Base-by-base conservation (phyloP, 352 stramenopile species). In the Globisporangium paddicum region DNA sequence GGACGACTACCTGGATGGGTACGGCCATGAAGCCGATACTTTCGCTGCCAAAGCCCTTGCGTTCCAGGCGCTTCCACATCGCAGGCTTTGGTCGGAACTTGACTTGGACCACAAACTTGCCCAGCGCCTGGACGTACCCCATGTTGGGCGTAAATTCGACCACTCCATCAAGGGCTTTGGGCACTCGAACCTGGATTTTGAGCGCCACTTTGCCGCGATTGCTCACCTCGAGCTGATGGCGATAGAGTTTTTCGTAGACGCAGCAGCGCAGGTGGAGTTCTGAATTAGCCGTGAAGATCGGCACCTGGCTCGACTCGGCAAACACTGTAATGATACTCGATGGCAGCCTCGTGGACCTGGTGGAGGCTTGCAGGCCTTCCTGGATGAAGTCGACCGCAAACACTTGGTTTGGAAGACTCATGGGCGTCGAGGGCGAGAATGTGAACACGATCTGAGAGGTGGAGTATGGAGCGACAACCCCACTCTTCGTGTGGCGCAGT, bases 151-250 rank as follows among this genome's bases (percentile, higher is more conserved):
- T 66, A 49, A 97, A 95, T 54, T 96, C 86, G 11, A 97, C 45
- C 41, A 64, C 82, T 1, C 75, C 68, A 16, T 67, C 58, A 1
- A 97, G 69, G 5, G 63, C 50, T 45, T 86, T 83, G 1, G 90
- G 88, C 1, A 91, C 72, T 32, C 81, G 79, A 1, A 95, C 58
- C 28, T 90, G 73, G 21, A 91, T 76, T 56, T 95, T 93, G 13
- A 96, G 68, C 11, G 92, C 79, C 16, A 96, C 84, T 63, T 92
- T 95, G 11, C 87, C 89, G 14, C 92, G 83, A 55, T 98, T 98
- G 45, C 76, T 80, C 2, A 97, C 54, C 1, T 81, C 40, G 3
- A 97, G 53, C 44, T 93, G 79, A 7, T 84, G 75, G 0, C 90
- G 81, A 62, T 97, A 97, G 4, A 96, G 74, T 45, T 96, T 96